A percentile compares a stretch with the other conserved stretches of the same genome.
These are phyloP conservation scores for Thalassia testudinum DNA, from an alignment of 116 monocot species.

Conservation along the genomic window DNA sequence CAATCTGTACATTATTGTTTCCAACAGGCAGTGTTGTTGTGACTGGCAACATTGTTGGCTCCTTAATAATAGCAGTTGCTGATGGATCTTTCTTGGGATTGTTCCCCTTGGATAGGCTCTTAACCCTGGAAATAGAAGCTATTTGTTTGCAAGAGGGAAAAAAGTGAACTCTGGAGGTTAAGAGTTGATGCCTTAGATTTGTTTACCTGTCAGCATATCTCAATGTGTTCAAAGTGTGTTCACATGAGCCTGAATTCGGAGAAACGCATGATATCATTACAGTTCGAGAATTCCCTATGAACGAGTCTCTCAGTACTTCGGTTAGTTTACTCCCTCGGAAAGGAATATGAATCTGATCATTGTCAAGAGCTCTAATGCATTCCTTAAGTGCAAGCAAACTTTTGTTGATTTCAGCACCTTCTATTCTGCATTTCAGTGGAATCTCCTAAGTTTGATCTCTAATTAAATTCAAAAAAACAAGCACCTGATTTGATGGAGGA, in stretches of 20 bases:
- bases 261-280: constrained; percentile 99
- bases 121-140: constrained; percentile 45
- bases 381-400: constrained; percentile 96
- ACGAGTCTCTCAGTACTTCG: constrained; percentile 92
- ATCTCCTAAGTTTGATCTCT: too few species aligned
- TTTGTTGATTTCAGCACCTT: constrained; percentile 99
- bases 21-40: constrained; percentile 20
- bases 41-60: constrained; percentile 38
- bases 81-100: constrained; percentile 63
- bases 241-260: constrained; percentile 93
- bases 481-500: too few species aligned
- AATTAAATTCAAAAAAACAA: too few species aligned
- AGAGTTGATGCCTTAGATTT: neutral
- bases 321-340: constrained; percentile 98
- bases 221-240: constrained; percentile 92
- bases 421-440: constrained; percentile 56
- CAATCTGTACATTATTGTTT: constrained; percentile 9
- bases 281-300: constrained; percentile 88
- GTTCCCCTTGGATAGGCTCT: constrained; percentile 82
- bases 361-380: constrained; percentile 97
- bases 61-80: constrained; percentile 28
- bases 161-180: neutral
- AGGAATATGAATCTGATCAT: constrained; percentile 94
- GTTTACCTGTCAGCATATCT: constrained; percentile 95
- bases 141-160: too few species aligned